Evolutionary conservation across 2,329 filamentous ascomycete species (phyloP).

Genomic region (Akanthomyces dipterigenus): DNA sequence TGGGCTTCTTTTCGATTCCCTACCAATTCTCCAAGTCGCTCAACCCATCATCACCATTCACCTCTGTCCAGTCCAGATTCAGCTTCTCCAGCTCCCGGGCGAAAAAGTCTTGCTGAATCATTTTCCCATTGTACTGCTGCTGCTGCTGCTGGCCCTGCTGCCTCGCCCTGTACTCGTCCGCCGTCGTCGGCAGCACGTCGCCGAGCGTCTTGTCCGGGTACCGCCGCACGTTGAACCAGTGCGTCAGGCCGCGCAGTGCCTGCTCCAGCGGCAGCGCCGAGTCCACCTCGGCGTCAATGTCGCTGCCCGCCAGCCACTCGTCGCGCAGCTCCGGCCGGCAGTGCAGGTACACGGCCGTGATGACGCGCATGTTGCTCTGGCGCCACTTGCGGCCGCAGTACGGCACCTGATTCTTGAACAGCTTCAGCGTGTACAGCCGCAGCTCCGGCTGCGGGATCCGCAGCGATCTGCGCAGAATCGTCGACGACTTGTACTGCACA

Average conservation of each 20-base stretch:
- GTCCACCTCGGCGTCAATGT: conserved; percentile 90
- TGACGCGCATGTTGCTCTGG: conserved; percentile 96
- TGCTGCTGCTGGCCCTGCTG: background rate
- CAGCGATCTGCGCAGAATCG: conserved; percentile 84
- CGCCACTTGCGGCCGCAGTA: conserved; percentile 98
- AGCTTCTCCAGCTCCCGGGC: conserved; percentile 68
- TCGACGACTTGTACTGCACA: conserved; percentile 91
- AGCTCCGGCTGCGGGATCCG: conserved; percentile 84
- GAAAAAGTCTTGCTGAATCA: conserved; percentile 66
- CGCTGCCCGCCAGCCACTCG: conserved; percentile 87
- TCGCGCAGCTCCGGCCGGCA: conserved; percentile 88
- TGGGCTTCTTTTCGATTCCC: background rate
- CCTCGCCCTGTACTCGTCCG: conserved; percentile 46
- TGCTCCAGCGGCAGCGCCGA: conserved; percentile 89
- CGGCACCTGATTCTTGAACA: conserved; percentile 97
- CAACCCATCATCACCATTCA: conserved; percentile 27
- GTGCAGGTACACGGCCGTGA: conserved; percentile 92
- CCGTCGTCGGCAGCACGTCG: conserved; percentile 47
- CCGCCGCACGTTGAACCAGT: conserved; percentile 84
- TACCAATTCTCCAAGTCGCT: conserved; percentile 27
- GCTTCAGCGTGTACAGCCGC: conserved; percentile 88
- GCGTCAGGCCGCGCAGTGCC: conserved; percentile 78
- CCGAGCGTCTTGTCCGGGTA: conserved; percentile 73
- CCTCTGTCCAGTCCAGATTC: conserved; percentile 45
- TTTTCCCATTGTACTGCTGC: background rate